These are phyloP conservation scores for Phialemonium atrogriseum DNA, from an alignment of 2,329 filamentous ascomycete genomes.

Conservation along the genomic window DNA sequence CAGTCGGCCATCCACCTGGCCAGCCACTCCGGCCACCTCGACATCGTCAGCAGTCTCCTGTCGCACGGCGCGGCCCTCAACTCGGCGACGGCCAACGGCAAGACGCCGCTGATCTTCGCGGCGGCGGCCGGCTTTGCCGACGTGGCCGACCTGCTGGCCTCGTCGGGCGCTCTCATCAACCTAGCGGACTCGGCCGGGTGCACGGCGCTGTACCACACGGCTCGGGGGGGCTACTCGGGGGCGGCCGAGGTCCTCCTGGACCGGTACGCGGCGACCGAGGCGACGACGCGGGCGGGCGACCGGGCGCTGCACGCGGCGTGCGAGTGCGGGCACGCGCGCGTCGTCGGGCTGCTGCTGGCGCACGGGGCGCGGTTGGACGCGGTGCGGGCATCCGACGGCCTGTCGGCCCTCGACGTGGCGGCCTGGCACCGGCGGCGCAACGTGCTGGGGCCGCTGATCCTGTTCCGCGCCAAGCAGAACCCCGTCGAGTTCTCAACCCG, in stretches of 20 bases:
- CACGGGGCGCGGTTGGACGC: conserved; percentile 1
- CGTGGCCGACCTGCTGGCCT: not conserved
- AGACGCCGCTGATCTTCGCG: conserved; percentile 2
- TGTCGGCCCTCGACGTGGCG: not conserved
- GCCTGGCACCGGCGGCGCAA: not conserved
- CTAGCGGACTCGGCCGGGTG: not conserved
- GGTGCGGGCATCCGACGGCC: not conserved
- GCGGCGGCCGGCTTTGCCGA: not conserved
- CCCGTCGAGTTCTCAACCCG: not conserved
- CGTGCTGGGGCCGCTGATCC: conserved; percentile 1
- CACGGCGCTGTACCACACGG: conserved; percentile 1
- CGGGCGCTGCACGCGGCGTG: not conserved
- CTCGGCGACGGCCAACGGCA: conserved; percentile 1
- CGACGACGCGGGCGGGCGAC: not conserved
- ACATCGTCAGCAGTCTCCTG: not conserved
- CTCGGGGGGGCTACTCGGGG: not conserved
- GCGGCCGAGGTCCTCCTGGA: conserved; percentile 1
- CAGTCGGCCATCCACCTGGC: conserved; percentile 2
- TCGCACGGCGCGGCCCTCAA: not conserved
- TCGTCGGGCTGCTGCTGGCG: not conserved
- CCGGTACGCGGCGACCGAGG: conserved; percentile 1
- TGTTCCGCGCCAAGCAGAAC: conserved; percentile 1
- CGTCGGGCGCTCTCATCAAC: conserved; percentile 1
- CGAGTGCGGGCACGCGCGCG: not conserved
- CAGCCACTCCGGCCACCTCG: not conserved